Evolutionary conservation across 1,139 yeast genomes (phyloP), one percentile per base, ranked within the genome.

Genomic region (Saccharomyces hybrid): DNA sequence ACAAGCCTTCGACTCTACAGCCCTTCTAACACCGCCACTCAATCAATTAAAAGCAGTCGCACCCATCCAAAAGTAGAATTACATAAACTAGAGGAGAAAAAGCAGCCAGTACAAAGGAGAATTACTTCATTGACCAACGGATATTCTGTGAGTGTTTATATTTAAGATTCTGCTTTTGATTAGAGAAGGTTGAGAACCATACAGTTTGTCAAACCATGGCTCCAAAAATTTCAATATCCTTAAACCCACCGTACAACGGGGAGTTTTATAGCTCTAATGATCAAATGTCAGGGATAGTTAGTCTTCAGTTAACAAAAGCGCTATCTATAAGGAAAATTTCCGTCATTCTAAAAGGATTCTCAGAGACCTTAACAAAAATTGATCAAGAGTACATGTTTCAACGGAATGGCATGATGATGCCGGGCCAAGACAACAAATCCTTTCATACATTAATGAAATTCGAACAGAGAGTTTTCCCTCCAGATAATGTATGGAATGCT

Each of bases 401-500:
- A n/a, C 65, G 60, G 49, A 59, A 59, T 47, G 62, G 64, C 14
- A 51, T 62, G 54, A 52, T 63, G 56, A 58, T 60, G 23, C 67
- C 67, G 1, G 60, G 59, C 9, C 63, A 59, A 50, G 66, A 64
- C 53, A 62, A 59, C 48, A 57, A 60, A 50, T 60, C 70, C 5
- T 58, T 56, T 28, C 69, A 66, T 54, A 59, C 59, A 5, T 46
- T 65, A 13, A 50, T 66, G 4, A 58, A 58, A 41, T 31, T 59
- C 20, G 58, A 59, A 26, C 55, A 59, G 9, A 56, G 65, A 51
- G 62, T 67, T 6, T 67, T 68, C 48, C 71, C 71, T 2, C 69
- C 70, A 2, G 66, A 62, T 51, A 66, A 65, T 53, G 70, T 66
- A 4, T 62, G 67, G 65, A 56, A 63, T 55, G 68, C 67, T 5